phyloP scores from a whole-genome alignment of 495 filamentous ascomycete genomes.

The Neurospora sp. region DNA sequence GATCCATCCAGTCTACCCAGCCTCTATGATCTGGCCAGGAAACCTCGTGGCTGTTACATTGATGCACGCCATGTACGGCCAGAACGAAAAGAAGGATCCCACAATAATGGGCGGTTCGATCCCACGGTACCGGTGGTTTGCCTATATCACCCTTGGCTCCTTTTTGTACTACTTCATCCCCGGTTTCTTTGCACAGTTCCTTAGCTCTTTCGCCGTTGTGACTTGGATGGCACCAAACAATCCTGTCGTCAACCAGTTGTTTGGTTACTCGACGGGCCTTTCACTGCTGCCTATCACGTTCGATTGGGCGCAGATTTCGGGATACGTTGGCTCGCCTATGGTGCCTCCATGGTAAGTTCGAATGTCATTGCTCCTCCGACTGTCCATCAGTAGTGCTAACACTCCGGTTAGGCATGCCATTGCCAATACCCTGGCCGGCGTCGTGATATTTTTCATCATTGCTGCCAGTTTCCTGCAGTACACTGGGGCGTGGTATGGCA shows the following conservation, averaged over 20 bases:
- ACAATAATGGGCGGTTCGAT: slow-evolving; percentile 44
- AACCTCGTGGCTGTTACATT: slow-evolving; percentile 55
- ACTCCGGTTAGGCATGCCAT: slow-evolving; percentile 36
- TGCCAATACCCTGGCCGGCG: slow-evolving; percentile 53
- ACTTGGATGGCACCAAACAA: slow-evolving; percentile 54
- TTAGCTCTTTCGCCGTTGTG: slow-evolving; percentile 51
- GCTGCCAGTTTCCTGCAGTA: slow-evolving; percentile 46
- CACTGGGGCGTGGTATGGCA: slow-evolving; percentile 54
- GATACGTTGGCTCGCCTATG: slow-evolving; percentile 47
- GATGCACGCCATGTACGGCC: slow-evolving; percentile 64
- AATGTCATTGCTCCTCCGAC: not conserved
- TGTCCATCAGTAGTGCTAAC: not conserved
- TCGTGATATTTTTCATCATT: slow-evolving; percentile 44
- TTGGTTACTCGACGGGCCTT: slow-evolving; percentile 54
- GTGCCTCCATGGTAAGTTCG: slow-evolving; percentile 45
- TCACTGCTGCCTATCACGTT: slow-evolving; percentile 53
- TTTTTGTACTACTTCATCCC: slow-evolving; percentile 55
- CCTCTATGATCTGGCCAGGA: slow-evolving; percentile 68
- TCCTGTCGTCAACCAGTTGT: slow-evolving; percentile 58
- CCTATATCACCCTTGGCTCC: slow-evolving; percentile 36
- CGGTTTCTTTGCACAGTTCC: slow-evolving; percentile 46
- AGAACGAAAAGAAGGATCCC: slow-evolving; percentile 33
- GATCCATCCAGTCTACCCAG: slow-evolving; percentile 39
- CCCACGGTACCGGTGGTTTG: slow-evolving; percentile 51
- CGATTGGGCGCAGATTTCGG: slow-evolving; percentile 55